Evolutionary conservation across 805 yeast species (phyloP).

Genomic region (Wickerhamiella sergipiensis): DNA sequence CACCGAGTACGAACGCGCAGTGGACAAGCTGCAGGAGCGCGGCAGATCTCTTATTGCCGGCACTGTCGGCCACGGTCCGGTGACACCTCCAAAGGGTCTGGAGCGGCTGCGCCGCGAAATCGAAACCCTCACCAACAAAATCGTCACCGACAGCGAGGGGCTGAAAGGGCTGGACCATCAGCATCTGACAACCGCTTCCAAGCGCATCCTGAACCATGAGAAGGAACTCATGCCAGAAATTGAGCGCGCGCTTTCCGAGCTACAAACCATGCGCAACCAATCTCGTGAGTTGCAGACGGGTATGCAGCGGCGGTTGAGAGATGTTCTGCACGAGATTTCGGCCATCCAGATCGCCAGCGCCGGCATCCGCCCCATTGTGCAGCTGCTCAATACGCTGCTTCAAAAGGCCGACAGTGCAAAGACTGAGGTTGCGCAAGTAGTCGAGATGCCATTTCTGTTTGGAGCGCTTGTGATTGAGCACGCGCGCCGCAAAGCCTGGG

Average conservation of each 20-base stretch:
- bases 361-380: slow-evolving; percentile 19
- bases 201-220: slow-evolving; percentile 14
- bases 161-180: neutral
- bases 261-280: slow-evolving; percentile 8
- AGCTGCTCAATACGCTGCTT: slow-evolving; percentile 15
- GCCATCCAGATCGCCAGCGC: slow-evolving; percentile 20
- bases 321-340: slow-evolving; percentile 14
- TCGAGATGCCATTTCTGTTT: slow-evolving; percentile 26
- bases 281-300: neutral
- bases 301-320: slow-evolving; percentile 5
- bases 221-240: slow-evolving; percentile 21
- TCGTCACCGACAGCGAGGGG: slow-evolving; percentile 7
- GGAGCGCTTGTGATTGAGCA: slow-evolving; percentile 26
- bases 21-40: neutral
- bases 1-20: neutral
- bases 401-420: slow-evolving; percentile 20
- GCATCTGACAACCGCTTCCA: neutral
- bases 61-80: neutral
- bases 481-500: slow-evolving; percentile 23
- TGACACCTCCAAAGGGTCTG: neutral
- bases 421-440: slow-evolving; percentile 22
- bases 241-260: slow-evolving; percentile 13
- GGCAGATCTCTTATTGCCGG: neutral
- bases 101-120: slow-evolving; percentile 10
- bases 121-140: slow-evolving; percentile 13